Conservation (phyloP, 1,284 basidiomycete genomes). For the Blastosporella zonata region DNA sequence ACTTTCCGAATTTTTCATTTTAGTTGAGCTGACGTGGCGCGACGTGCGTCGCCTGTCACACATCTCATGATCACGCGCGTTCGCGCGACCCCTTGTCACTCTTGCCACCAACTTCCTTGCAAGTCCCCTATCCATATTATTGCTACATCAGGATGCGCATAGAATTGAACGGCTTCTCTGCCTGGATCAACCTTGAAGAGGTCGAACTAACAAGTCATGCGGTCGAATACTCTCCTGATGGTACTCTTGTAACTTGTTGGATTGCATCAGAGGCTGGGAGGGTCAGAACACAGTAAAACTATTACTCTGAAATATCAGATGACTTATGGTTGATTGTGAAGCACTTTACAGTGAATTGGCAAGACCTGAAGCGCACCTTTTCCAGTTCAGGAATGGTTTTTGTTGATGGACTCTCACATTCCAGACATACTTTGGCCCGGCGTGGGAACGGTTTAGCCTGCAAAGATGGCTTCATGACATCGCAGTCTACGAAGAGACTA, state of each 20-base stretch:
- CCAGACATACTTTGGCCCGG: not conserved
- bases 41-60: too few relatives aligned
- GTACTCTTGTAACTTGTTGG: constrained; percentile 33
- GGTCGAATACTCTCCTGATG: constrained; percentile 24
- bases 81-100: too few relatives aligned
- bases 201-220: constrained; percentile 27
- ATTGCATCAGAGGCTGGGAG: constrained; percentile 35
- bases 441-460: not conserved
- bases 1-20: too few relatives aligned
- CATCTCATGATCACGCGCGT: too few relatives aligned
- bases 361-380: not conserved
- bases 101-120: too few relatives aligned
- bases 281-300: constrained; percentile 21
- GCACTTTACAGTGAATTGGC: not conserved
- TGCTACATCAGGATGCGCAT: not conserved
- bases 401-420: not conserved
- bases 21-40: too few relatives aligned
- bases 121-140: too few relatives aligned
- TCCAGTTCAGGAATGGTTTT: not conserved
- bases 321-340: not conserved
- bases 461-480: not conserved
- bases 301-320: not conserved
- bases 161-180: not conserved
- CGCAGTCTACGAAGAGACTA: constrained; percentile 11
- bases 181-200: constrained; percentile 28